Evolutionary conservation across 2,329 filamentous ascomycete genomes (phyloP).

Genomic region (Plectosphaerella cucumerina): DNA sequence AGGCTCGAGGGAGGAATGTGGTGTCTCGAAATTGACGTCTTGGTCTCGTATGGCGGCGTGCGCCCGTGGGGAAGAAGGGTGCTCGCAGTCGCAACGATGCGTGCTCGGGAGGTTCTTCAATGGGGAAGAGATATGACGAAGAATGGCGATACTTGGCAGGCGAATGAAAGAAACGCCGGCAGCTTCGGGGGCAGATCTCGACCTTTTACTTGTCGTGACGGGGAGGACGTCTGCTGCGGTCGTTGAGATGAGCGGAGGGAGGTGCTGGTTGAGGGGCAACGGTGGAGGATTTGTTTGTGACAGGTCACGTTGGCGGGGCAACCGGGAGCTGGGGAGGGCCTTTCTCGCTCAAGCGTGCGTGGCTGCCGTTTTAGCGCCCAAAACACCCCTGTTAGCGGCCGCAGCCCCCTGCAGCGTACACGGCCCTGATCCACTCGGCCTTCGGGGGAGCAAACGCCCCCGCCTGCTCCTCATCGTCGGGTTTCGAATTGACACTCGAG

Average conservation of each 20-base stretch:
- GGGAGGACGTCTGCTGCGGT: neutral
- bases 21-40: neutral
- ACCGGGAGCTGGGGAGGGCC: neutral
- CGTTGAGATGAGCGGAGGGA: neutral
- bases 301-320: neutral
- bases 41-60: neutral
- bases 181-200: neutral
- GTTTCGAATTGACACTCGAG: too few relatives aligned
- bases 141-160: neutral
- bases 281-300: neutral
- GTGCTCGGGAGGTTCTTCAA: neutral
- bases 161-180: neutral
- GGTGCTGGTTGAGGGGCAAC: conserved; percentile 1
- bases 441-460: too few relatives aligned
- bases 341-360: too few relatives aligned
- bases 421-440: too few relatives aligned
- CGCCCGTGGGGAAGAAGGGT: neutral
- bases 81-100: neutral
- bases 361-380: neutral
- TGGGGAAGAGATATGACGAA: neutral
- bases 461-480: too few relatives aligned
- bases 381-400: neutral
- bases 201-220: neutral
- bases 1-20: conserved; percentile 2
- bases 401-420: neutral